Conservation (phyloP, 1,139 yeast species). For the Debaryomyces coudertii region DNA sequence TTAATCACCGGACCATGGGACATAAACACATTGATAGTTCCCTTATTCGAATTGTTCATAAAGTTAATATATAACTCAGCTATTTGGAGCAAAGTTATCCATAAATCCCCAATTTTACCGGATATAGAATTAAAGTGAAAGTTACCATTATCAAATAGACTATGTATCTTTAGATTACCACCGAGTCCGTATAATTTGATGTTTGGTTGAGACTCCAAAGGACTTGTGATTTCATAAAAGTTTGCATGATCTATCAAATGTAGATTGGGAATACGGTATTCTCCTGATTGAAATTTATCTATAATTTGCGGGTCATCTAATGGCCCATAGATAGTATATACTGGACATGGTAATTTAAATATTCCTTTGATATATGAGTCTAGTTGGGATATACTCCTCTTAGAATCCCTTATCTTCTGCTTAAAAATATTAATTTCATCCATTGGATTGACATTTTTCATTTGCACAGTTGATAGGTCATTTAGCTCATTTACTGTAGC, state of each 20-base stretch:
- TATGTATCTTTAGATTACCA: conserved; percentile 68
- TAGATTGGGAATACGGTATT: conserved; percentile 57
- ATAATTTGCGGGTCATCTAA: conserved; percentile 73
- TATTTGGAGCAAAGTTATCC: conserved; percentile 74
- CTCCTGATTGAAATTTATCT: conserved; percentile 59
- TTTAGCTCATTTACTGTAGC: conserved; percentile 50
- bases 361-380: conserved; percentile 54
- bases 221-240: conserved; percentile 41
- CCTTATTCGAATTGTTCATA: conserved; percentile 17
- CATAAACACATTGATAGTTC: conserved; percentile 62
- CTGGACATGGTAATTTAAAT: conserved; percentile 57
- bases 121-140: conserved; percentile 25
- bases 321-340: conserved; percentile 76
- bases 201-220: conserved; percentile 41
- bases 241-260: conserved; percentile 62
- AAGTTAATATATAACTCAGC: conserved; percentile 51
- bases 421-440: conserved; percentile 36
- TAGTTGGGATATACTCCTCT: conserved; percentile 56
- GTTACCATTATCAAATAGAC: conserved; percentile 68
- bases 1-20: conserved; percentile 68
- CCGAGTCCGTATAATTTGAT: conserved; percentile 71
- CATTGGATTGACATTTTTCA: conserved; percentile 11
- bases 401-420: conserved; percentile 31
- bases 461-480: conserved; percentile 46
- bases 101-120: conserved; percentile 75